Percentiles rank a stretch among this genome's conserved stretches.
phyloP scores from a whole-genome alignment of 169 alveolate species.

The Cryptosporidium ryanae region DNA sequence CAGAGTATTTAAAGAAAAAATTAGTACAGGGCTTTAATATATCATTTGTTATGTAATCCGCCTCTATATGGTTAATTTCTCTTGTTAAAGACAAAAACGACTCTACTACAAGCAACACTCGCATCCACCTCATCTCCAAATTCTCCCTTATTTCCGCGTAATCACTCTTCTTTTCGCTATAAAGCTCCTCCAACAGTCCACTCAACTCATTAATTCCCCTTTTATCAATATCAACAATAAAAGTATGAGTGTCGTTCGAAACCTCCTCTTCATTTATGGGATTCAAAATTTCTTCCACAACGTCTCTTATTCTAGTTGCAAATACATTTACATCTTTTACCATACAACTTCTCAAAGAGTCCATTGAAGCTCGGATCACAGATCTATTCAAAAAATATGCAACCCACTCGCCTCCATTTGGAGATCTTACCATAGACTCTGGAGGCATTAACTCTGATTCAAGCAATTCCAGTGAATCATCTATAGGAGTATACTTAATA shows the following conservation, averaged over 20 bases:
- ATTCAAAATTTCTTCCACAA: slow-evolving; percentile 22
- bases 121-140: slow-evolving; percentile 44
- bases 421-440: slow-evolving; percentile 43
- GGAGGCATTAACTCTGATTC: slow-evolving; percentile 60
- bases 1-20: slow-evolving; percentile 18
- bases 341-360: slow-evolving; percentile 13
- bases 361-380: slow-evolving; percentile 27
- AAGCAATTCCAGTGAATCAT: slow-evolving; percentile 33
- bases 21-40: slow-evolving; percentile 29
- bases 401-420: slow-evolving; percentile 72
- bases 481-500: slow-evolving; percentile 51
- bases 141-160: neutral
- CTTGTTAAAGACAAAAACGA: slow-evolving; percentile 7
- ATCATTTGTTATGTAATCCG: slow-evolving; percentile 9
- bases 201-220: slow-evolving; percentile 10
- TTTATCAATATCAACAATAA: slow-evolving; percentile 6
- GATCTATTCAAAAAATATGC: slow-evolving; percentile 66
- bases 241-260: neutral
- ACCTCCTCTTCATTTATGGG: slow-evolving; percentile 17
- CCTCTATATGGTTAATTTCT: neutral
- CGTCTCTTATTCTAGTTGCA: neutral
- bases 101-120: slow-evolving; percentile 41
- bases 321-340: neutral
- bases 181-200: neutral
- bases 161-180: neutral